Conservation (phyloP, 768 basidiomycete genomes). For the Hypholoma fasciculare region DNA sequence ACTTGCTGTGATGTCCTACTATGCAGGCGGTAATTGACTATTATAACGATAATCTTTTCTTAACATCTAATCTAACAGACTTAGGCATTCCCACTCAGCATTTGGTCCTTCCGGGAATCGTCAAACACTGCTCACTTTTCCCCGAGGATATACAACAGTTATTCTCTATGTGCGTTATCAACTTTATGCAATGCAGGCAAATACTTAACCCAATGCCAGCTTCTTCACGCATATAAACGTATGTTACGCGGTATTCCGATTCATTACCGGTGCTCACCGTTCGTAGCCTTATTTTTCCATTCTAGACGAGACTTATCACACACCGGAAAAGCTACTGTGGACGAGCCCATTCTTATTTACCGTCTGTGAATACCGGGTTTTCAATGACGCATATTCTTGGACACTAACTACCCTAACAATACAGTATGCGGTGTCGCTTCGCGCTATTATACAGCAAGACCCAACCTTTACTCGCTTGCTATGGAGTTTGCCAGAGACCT, state of each 20-base stretch:
- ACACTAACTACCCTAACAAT: neutral
- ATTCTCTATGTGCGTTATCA: conserved; percentile 47
- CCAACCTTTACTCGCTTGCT: conserved; percentile 55
- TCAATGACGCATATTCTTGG: neutral
- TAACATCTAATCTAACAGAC: conserved; percentile 8
- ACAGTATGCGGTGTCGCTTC: conserved; percentile 72
- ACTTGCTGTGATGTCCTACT: conserved; percentile 33
- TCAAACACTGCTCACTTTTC: conserved; percentile 47
- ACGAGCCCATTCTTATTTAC: conserved; percentile 61
- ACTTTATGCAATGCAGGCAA: neutral
- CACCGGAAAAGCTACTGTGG: conserved; percentile 51
- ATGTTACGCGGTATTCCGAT: conserved; percentile 18
- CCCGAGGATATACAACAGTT: conserved; percentile 52
- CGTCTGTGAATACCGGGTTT: conserved; percentile 44
- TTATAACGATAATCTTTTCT: neutral
- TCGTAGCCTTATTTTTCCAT: conserved; percentile 56
- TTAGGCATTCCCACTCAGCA: conserved; percentile 15
- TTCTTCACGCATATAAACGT: conserved; percentile 58
- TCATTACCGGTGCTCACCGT: conserved; percentile 23
- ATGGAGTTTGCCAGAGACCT: conserved; percentile 64
- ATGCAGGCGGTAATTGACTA: conserved; percentile 29
- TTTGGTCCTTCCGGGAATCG: conserved; percentile 41
- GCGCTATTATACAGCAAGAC: conserved; percentile 57
- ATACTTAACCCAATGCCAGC: conserved; percentile 23
- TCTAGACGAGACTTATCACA: conserved; percentile 57